Evolutionary conservation across 2,329 filamentous ascomycete genomes (phyloP).

Genomic region (Zelopaecilomyces penicillatus): DNA sequence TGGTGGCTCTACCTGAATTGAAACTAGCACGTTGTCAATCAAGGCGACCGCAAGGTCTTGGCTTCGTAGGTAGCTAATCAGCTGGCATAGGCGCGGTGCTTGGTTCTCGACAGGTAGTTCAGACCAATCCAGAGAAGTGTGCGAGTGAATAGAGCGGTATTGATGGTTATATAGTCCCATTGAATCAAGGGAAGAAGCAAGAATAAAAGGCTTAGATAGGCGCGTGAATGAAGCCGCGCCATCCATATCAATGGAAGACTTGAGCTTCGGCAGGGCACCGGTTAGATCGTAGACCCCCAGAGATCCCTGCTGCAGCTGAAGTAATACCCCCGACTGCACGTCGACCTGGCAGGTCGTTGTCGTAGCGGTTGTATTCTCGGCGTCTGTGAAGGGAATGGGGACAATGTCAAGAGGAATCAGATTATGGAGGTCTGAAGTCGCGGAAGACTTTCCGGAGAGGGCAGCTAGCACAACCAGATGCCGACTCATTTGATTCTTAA

Average conservation of each 20-base stretch:
- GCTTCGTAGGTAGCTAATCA: conserved; percentile 57
- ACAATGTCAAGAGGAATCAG: conserved; percentile 32
- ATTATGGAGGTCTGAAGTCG: conserved; percentile 23
- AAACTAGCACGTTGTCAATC: conserved; percentile 54
- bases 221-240: conserved; percentile 55
- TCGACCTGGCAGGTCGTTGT: conserved; percentile 46
- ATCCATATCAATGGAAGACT: conserved; percentile 43
- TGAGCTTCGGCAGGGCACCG: conserved; percentile 51
- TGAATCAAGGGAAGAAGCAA: conserved; percentile 49
- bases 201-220: conserved; percentile 56
- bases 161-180: conserved; percentile 62
- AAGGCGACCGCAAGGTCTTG: conserved; percentile 59
- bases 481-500: conserved; percentile 19
- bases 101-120: conserved; percentile 29
- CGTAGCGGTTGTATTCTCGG: conserved; percentile 2
- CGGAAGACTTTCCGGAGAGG: conserved; percentile 16
- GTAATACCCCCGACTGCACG: conserved; percentile 52
- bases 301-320: conserved; percentile 46
- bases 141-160: conserved; percentile 53
- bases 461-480: conserved; percentile 27
- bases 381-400: conserved; percentile 22
- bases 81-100: conserved; percentile 28
- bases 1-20: conserved; percentile 59
- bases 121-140: conserved; percentile 35
- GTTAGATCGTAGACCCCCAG: conserved; percentile 58